These are phyloP conservation scores for Xerocomus spinulosus DNA, from an alignment of 768 basidiomycete species.

Conservation along the genomic window DNA sequence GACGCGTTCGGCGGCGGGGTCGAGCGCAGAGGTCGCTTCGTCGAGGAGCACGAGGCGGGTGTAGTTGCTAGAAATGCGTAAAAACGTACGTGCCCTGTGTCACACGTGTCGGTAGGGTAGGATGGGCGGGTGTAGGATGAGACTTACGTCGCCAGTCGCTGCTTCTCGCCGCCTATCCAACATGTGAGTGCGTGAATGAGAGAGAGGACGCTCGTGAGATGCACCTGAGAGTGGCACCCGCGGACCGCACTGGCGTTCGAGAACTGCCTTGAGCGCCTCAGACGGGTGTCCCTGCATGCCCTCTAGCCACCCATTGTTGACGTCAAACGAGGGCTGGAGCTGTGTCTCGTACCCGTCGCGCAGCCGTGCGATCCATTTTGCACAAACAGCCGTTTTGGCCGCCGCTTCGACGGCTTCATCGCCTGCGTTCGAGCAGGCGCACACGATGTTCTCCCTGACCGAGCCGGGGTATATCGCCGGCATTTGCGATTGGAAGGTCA, in stretches of 20 bases:
- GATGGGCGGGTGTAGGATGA: not conserved
- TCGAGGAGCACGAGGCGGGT: slow-evolving; percentile 52
- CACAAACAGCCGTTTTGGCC: slow-evolving; percentile 28
- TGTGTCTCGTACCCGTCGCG: slow-evolving; percentile 28
- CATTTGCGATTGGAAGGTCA: slow-evolving; percentile 47
- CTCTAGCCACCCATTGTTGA: slow-evolving; percentile 19
- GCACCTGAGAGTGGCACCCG: slow-evolving; percentile 21
- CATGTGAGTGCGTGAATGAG: not conserved
- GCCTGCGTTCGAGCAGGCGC: slow-evolving; percentile 12
- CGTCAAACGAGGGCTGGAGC: slow-evolving; percentile 25
- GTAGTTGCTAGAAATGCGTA: slow-evolving; percentile 31
- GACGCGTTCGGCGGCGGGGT: slow-evolving; percentile 48
- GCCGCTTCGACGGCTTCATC: slow-evolving; percentile 23
- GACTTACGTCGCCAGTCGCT: slow-evolving; percentile 46
- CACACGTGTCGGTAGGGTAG: not conserved
- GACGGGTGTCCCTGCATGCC: slow-evolving; percentile 20
- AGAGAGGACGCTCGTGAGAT: not conserved
- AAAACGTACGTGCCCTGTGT: slow-evolving; percentile 44
- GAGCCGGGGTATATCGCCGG: slow-evolving; percentile 46
- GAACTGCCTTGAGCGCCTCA: slow-evolving; percentile 15
- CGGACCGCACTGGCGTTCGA: slow-evolving; percentile 21
- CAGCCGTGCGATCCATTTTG: slow-evolving; percentile 33
- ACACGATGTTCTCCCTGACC: slow-evolving; percentile 41
- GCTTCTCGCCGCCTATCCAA: slow-evolving; percentile 40
- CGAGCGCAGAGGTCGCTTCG: slow-evolving; percentile 55